phyloP scores from a whole-genome alignment of 2,329 filamentous ascomycete species.

The Paramyrothecium sp. region DNA sequence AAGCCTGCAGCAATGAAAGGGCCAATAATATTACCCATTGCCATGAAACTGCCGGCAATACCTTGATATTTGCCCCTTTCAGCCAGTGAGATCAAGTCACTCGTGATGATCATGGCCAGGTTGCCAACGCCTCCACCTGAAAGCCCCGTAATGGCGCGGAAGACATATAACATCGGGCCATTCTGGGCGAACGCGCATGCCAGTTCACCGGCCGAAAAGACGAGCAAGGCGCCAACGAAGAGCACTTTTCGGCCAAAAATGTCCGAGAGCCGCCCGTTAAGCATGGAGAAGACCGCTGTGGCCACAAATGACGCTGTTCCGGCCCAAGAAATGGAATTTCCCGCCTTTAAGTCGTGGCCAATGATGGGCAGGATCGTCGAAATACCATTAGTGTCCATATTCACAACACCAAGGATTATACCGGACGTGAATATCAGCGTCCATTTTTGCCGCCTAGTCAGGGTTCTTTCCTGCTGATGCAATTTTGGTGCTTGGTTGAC shows the following conservation, averaged over 20 bases:
- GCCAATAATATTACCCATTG: slow-evolving; percentile 39
- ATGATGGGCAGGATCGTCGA: slow-evolving; percentile 50
- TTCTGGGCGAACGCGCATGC: slow-evolving; percentile 57
- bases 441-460: too few relatives aligned
- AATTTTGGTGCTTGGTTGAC: too few relatives aligned
- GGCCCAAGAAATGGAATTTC: slow-evolving; percentile 54
- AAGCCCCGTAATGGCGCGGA: slow-evolving; percentile 59
- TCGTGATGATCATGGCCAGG: slow-evolving; percentile 60
- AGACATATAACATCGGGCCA: slow-evolving; percentile 58
- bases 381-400: slow-evolving; percentile 58
- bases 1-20: slow-evolving; percentile 43
- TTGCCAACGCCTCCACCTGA: slow-evolving; percentile 60
- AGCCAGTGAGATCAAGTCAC: slow-evolving; percentile 57
- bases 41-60: slow-evolving; percentile 37
- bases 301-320: slow-evolving; percentile 52
- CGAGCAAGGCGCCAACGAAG: slow-evolving; percentile 48
- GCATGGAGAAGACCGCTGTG: slow-evolving; percentile 62
- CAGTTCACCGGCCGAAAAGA: slow-evolving; percentile 56
- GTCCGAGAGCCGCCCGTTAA: slow-evolving; percentile 62
- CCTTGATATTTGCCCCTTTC: slow-evolving; percentile 56
- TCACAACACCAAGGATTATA: slow-evolving; percentile 52
- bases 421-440: too few relatives aligned
- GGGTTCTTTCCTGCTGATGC: too few relatives aligned
- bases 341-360: slow-evolving; percentile 41
- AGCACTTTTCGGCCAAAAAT: slow-evolving; percentile 60